Evolutionary conservation across 1,284 basidiomycete genomes (phyloP).

Genomic region (Mycosarcoma maydis): DNA sequence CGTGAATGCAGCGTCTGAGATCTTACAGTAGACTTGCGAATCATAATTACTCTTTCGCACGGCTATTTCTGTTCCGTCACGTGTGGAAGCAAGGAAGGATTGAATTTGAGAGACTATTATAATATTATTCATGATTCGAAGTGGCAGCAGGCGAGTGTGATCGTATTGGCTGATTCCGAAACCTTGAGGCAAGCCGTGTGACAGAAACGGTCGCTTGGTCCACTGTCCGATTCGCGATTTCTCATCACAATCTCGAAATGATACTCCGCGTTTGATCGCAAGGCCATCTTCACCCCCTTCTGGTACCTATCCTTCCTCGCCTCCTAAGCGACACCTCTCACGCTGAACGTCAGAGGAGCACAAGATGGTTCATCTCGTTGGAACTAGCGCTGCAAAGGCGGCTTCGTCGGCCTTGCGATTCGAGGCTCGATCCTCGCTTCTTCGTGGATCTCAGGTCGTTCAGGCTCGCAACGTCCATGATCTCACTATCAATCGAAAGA

Average conservation of each 20-base stretch:
- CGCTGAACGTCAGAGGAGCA: slow-evolving; percentile 5
- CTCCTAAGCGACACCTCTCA: not conserved
- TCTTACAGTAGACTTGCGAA: slow-evolving; percentile 6
- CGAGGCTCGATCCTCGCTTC: slow-evolving; percentile 39
- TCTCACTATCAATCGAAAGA: slow-evolving; percentile 64
- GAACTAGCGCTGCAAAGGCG: slow-evolving; percentile 36
- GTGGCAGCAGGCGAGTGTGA: slow-evolving; percentile 24
- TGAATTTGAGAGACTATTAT: too few species aligned
- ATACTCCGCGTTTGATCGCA: slow-evolving; percentile 9
- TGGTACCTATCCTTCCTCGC: not conserved
- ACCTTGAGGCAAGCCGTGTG: not conserved
- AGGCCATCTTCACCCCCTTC: slow-evolving; percentile 7
- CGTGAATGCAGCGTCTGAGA: not conserved
- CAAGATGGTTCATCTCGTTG: slow-evolving; percentile 46
- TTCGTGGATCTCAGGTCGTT: slow-evolving; percentile 34
- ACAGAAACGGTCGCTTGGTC: slow-evolving; percentile 8
- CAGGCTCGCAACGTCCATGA: slow-evolving; percentile 59
- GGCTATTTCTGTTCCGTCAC: slow-evolving; percentile 8
- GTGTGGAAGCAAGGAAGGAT: slow-evolving; percentile 9
- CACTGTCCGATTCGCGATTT: slow-evolving; percentile 22
- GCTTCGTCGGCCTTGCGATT: slow-evolving; percentile 36
- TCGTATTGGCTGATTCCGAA: slow-evolving; percentile 13
- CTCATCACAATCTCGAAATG: slow-evolving; percentile 17
- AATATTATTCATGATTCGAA: too few species aligned
- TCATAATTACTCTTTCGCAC: slow-evolving; percentile 14